Evolutionary conservation across 2,329 filamentous ascomycete genomes (phyloP), one percentile per base, ranked within the genome.

Genomic region (Berkeleyomyces rouxiae): DNA sequence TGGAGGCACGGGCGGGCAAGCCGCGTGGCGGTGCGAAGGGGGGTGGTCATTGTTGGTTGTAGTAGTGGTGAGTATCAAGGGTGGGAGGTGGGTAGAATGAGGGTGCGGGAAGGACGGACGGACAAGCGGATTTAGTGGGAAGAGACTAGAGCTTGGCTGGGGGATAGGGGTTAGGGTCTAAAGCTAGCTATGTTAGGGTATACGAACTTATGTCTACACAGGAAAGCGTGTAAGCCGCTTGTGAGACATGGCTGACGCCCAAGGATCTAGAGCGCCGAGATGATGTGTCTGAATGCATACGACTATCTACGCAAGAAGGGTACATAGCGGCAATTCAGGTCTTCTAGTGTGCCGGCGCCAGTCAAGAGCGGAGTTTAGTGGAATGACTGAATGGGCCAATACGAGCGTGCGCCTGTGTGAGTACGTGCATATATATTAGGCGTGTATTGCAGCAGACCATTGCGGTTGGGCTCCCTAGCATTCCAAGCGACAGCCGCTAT

Each of bases 11-110:
- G 42, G 57, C 47, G 63, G 31, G 42, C 49, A 7, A 62, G n/a
- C 44, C 61, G 61, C 47, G 61, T 23, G 49, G 57, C 58, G 13
- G 57, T 58, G 47, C 62, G 62, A 7, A 65, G 58, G 33, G 46
- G 49, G 23, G 61, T 58, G n/a, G 11, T 59, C 53, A 59, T 64
- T 33, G 23, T 64, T 57, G 46, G 10, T 16, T 9, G 36, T 23
- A 23, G 36, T 31, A 3, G 16, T 33, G 36, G 9, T 13, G 23
- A 36, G 3, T n/a, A 5, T n/a, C 3, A 33, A n/a, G 13, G 11
- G 6, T 40, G 53, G 49, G 3, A 36, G 36, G 4, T 10, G 33
- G 10, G 40, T 39, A 7, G 53, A n/a, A 51, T 5, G 33, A 37
- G 11, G 49, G 13, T 23, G 23, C 23, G 23, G 23, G 23, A 23